These are phyloP conservation scores for Phlegmacium glaucopus DNA, from an alignment of 768 basidiomycete species.

Conservation along the genomic window DNA sequence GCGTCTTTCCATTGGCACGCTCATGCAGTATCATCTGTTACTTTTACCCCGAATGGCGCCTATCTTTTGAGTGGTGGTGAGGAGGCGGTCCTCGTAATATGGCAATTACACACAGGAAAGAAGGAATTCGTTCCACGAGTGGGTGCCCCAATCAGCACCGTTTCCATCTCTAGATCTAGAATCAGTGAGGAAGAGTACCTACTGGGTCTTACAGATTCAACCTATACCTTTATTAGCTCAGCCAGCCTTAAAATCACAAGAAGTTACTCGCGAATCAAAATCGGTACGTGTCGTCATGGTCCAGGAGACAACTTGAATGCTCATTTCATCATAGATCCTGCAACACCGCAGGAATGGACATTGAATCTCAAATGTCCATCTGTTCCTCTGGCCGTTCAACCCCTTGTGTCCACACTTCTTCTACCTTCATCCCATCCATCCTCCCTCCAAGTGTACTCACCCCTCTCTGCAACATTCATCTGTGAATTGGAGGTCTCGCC, in stretches of 20 bases:
- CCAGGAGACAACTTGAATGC: neutral
- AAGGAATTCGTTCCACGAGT: slow-evolving; percentile 92
- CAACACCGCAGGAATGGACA: slow-evolving; percentile 22
- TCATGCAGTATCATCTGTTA: slow-evolving; percentile 82
- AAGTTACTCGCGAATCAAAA: slow-evolving; percentile 72
- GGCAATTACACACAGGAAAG: slow-evolving; percentile 88
- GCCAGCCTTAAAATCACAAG: slow-evolving; percentile 69
- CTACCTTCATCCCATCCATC: slow-evolving; percentile 94
- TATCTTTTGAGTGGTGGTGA: slow-evolving; percentile 94
- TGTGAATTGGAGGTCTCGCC: slow-evolving; percentile 92
- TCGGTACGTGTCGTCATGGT: slow-evolving; percentile 45
- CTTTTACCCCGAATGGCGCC: slow-evolving; percentile 88
- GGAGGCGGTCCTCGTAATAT: slow-evolving; percentile 94
- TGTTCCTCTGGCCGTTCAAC: slow-evolving; percentile 76
- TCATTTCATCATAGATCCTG: slow-evolving; percentile 25
- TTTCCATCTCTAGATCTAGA: slow-evolving; percentile 52
- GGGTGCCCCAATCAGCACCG: slow-evolving; percentile 77
- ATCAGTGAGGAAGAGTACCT: slow-evolving; percentile 82
- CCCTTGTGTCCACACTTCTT: slow-evolving; percentile 68
- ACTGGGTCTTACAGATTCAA: slow-evolving; percentile 78
- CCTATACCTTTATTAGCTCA: slow-evolving; percentile 70
- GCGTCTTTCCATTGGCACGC: slow-evolving; percentile 95
- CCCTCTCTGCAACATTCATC: slow-evolving; percentile 61
- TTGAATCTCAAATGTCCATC: slow-evolving; percentile 37
- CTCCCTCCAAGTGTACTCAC: slow-evolving; percentile 89